Base-by-base conservation (phyloP, 2,329 filamentous ascomycete species). In the Neopestalotiopsis sp. region DNA sequence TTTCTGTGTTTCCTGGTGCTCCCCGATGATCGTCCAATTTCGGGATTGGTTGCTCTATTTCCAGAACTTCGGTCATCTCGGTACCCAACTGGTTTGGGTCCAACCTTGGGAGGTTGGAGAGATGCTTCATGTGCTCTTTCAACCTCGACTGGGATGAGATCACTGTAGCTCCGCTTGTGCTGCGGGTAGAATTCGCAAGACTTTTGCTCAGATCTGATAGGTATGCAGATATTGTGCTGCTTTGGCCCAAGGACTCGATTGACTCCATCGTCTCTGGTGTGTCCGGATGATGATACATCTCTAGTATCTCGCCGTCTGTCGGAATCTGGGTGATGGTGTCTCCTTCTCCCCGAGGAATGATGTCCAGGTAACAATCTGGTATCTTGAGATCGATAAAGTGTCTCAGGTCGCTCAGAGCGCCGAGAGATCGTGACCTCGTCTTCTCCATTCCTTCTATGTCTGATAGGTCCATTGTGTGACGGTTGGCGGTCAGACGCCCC, bases 121-220 rank as follows among this genome's bases (percentile, higher is more conserved):
- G 73, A 71, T 74, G 72, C 66, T 68, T 80, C 76, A 71, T 78
- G 61, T 69, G 72, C 70, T 67, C 72, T 72, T 67, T 80, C 75
- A 63, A 74, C 66, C 67, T 79, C 75, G 72, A 80, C 75, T 68
- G 81, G 77, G 70, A 82, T 79, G 74, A 81, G 76, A 69, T 82
- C 79, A 69, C 79, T 81, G 74, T 79, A 79, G 73, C 75, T 79
- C 42, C 71, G 71, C 67, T 74, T 72, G 24, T 62, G 70, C 58
- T 64, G 65, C 67, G 69, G 67, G 49, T 68, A 67, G 13, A 62
- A 10, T 12, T 34, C n/a, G 57, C 30, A 4, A 20, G 59, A 66
- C 42, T 69, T 69, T 71, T 58, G 65, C 59, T 53, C 38, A 68
- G 61, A 65, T 67, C 72, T 62, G 68, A 70, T 53, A 58, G 69